Evolutionary conservation across 2,329 filamentous ascomycete species (phyloP).

Genomic region (Zymoseptoria tritici): DNA sequence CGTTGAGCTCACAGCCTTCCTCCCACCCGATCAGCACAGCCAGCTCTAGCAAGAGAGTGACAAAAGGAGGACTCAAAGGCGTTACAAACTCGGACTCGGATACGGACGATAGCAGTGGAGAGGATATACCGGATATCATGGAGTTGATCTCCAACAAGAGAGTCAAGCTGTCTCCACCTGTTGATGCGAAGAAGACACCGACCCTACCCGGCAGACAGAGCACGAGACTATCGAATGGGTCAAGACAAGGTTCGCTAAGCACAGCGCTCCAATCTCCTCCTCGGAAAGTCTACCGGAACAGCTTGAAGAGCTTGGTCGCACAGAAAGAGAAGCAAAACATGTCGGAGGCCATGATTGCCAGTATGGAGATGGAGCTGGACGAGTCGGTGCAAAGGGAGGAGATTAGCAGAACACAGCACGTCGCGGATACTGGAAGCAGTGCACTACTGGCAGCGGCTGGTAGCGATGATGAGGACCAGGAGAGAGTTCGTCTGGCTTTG

Average conservation of each 20-base stretch:
- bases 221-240: conserved; percentile 3
- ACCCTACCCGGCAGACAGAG: conserved; percentile 1
- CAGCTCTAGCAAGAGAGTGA: conserved; percentile 42
- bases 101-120: conserved; percentile 19
- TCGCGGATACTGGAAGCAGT: conserved; percentile 9
- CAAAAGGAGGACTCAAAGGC: conserved; percentile 45
- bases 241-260: conserved; percentile 5
- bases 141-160: conserved; percentile 25
- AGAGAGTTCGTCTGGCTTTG: conserved; percentile 51
- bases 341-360: conserved; percentile 20
- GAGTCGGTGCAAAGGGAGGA: conserved; percentile 13
- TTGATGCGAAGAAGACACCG: neutral
- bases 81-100: conserved; percentile 41
- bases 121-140: conserved; percentile 26
- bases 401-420: conserved; percentile 5
- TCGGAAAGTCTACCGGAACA: conserved; percentile 22
- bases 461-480: conserved; percentile 37
- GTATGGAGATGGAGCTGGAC: conserved; percentile 16
- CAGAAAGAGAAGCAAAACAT: conserved; percentile 20
- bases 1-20: conserved; percentile 20
- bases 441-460: conserved; percentile 36
- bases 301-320: conserved; percentile 22
- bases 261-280: conserved; percentile 13
- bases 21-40: conserved; percentile 6
- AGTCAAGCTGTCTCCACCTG: conserved; percentile 19